Evolutionary conservation across 345 rosid genomes (phyloP).

Genomic region (Aquilaria sinensis): DNA sequence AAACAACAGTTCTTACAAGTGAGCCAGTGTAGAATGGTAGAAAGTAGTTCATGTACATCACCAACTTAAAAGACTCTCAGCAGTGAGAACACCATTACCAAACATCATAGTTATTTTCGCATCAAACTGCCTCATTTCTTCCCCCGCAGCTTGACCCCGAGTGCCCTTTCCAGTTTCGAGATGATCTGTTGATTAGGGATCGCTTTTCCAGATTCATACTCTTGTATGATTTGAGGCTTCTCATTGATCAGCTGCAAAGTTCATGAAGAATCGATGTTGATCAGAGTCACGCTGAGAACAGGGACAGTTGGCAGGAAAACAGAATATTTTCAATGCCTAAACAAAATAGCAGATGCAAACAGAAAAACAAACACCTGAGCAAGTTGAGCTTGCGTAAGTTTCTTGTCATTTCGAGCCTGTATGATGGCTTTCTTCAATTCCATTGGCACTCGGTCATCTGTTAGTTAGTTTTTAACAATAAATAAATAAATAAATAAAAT

Average conservation of each 20-base stretch:
- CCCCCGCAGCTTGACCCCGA: constrained; percentile 81
- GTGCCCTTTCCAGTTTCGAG: constrained; percentile 87
- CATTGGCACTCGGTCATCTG: not conserved
- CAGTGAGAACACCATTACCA: constrained; percentile 5
- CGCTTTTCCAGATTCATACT: constrained; percentile 96
- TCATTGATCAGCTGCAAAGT: constrained; percentile 70
- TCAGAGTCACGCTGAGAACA: not conserved
- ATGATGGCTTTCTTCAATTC: not conserved
- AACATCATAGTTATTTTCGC: not conserved
- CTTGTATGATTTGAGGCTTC: constrained; percentile 93
- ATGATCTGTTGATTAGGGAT: constrained; percentile 94
- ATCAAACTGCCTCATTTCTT: constrained; percentile 47
- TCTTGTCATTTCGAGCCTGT: constrained; percentile 1
- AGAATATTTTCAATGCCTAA: not conserved
- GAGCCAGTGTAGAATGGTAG: constrained; percentile 19
- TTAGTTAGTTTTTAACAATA: not conserved
- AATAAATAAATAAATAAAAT: not conserved
- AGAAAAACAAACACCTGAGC: constrained; percentile 2
- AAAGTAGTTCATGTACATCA: constrained; percentile 31
- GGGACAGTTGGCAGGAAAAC: no score
- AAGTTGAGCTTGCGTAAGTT: constrained; percentile 2
- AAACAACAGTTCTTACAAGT: not conserved
- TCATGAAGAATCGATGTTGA: not conserved
- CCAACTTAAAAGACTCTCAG: constrained; percentile 22
- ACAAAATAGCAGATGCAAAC: not conserved